Conservation (phyloP, 2,329 filamentous ascomycete genomes). For the Calonectria pseudoturangicola region DNA sequence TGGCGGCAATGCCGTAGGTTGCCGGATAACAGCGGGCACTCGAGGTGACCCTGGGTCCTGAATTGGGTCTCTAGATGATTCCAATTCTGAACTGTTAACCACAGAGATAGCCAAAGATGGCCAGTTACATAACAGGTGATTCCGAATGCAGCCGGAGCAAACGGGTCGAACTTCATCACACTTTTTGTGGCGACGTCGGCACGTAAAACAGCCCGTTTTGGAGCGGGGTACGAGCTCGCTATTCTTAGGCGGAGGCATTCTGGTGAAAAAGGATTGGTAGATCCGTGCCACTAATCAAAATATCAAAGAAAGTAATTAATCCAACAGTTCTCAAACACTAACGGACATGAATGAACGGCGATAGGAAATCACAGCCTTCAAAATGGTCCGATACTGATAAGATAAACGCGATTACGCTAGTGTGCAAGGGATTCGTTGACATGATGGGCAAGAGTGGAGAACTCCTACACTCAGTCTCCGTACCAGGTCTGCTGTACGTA, state of each 20-base stretch:
- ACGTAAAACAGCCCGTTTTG: conserved; percentile 37
- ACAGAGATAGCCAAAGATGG: background rate
- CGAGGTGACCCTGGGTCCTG: background rate
- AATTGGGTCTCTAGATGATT: background rate
- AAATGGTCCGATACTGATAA: conserved; percentile 34
- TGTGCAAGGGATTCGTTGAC: background rate
- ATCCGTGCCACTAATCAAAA: background rate
- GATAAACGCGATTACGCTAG: conserved; percentile 38
- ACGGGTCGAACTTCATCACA: conserved; percentile 33
- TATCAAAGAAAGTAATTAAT: background rate
- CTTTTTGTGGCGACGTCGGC: conserved; percentile 35
- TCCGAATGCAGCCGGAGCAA: conserved; percentile 35
- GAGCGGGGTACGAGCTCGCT: conserved; percentile 33
- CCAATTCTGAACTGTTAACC: background rate
- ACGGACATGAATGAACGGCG: conserved; percentile 4
- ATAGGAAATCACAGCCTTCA: background rate
- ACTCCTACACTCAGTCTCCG: too few relatives aligned
- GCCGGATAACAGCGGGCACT: conserved; percentile 25
- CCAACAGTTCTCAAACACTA: background rate
- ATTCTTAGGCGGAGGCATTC: conserved; percentile 13
- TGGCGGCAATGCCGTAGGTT: conserved; percentile 27
- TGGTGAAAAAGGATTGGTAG: background rate
- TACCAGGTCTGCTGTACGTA: too few relatives aligned
- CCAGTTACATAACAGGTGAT: conserved; percentile 35
- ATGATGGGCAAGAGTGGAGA: background rate